phyloP scores from a whole-genome alignment of 2,329 filamentous ascomycete genomes.

The Botryosphaeria agaves region DNA sequence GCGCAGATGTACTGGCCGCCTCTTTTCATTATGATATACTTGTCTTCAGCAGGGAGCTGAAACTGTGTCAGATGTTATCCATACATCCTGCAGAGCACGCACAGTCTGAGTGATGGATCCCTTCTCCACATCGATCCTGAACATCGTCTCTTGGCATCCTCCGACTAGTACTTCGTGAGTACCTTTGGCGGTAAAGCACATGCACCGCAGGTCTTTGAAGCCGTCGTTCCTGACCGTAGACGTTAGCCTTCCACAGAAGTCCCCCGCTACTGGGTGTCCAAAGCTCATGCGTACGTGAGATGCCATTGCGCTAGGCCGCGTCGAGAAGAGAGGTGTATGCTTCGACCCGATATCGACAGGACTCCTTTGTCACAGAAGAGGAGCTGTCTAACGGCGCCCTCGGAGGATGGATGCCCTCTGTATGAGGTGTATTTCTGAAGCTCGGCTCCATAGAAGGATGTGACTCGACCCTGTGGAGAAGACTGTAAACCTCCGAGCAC shows the following conservation, averaged over 20 bases:
- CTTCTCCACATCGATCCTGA: conserved; percentile 50
- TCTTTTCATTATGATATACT: conserved; percentile 86
- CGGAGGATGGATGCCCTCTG: conserved; percentile 53
- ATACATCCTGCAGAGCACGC: conserved; percentile 6
- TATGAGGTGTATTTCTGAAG: conserved; percentile 84
- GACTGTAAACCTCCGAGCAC: no score
- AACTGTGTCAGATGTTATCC: conserved; percentile 1
- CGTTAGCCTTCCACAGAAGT: conserved; percentile 5
- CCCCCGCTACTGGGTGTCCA: no score
- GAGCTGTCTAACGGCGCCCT: conserved; percentile 73
- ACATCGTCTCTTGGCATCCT: conserved; percentile 73
- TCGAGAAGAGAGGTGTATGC: conserved; percentile 76
- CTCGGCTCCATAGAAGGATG: conserved; percentile 74
- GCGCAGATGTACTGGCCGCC: conserved; percentile 77
- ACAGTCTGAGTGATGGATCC: conserved; percentile 25
- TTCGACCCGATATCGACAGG: conserved; percentile 64
- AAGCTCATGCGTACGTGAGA: conserved; percentile 44
- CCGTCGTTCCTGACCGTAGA: conserved; percentile 39
- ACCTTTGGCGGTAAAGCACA: conserved; percentile 84
- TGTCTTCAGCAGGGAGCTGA: conserved; percentile 51
- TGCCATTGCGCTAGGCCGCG: conserved; percentile 81
- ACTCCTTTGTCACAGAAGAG: conserved; percentile 85
- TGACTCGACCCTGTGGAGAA: conserved; percentile 69
- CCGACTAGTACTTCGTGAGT: conserved; percentile 73
- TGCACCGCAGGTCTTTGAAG: conserved; percentile 80